Conservation (phyloP, 805 yeast genomes). For the Alloascoidea hylecoeti region DNA sequence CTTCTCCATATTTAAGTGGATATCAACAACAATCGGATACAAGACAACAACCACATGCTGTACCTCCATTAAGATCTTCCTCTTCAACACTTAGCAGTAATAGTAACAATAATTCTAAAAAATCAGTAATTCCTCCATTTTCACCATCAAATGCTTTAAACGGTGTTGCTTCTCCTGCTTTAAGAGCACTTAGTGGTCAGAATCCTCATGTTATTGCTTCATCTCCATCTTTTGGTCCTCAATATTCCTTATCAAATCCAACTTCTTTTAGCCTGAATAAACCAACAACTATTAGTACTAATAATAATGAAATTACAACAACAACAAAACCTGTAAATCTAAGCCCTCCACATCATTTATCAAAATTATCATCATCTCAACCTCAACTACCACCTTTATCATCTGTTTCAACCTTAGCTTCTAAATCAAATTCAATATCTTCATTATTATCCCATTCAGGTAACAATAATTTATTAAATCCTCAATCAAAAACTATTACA, state of each 20-base stretch:
- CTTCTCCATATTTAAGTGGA: not conserved
- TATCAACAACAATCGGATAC: not conserved
- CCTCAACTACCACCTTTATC: not conserved
- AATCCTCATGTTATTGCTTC: not conserved
- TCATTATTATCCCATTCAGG: too few species aligned
- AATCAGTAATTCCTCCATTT: not conserved
- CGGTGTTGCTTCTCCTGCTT: not conserved
- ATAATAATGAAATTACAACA: too few species aligned
- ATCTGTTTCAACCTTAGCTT: not conserved
- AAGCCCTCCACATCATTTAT: too few species aligned
- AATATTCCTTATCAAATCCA: not conserved
- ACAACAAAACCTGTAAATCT: too few species aligned
- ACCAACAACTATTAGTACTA: too few species aligned
- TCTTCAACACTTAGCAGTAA: too few species aligned
- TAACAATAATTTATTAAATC: too few species aligned
- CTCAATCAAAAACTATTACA: too few species aligned
- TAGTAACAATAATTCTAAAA: not conserved
- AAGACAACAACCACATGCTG: not conserved
- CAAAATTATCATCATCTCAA: not conserved
- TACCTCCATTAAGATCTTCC: not conserved
- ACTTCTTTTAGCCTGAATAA: not conserved
- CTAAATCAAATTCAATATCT: not conserved
- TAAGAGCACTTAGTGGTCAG: not conserved
- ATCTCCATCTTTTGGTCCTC: not conserved
- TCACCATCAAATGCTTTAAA: not conserved